These are phyloP conservation scores for Fusarium tuaranense DNA, from an alignment of 2,329 filamentous ascomycete genomes.

Conservation along the genomic window DNA sequence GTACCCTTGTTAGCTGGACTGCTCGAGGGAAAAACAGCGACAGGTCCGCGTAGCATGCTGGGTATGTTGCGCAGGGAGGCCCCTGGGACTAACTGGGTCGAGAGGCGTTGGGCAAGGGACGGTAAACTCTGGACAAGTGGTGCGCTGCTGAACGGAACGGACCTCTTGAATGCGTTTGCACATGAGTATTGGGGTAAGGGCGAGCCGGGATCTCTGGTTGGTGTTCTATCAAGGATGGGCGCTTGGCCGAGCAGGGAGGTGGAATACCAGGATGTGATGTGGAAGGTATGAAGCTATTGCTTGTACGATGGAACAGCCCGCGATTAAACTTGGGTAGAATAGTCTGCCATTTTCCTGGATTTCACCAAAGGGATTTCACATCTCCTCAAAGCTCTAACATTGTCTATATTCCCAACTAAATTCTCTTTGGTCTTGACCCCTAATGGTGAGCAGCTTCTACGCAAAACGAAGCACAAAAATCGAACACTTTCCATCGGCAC, in stretches of 20 bases:
- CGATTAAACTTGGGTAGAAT: accelerated
- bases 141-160: slow-evolving; percentile 49
- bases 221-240: slow-evolving; percentile 31
- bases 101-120: slow-evolving; percentile 51
- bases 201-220: slow-evolving; percentile 33
- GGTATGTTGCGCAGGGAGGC: slow-evolving; percentile 38
- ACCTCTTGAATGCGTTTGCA: slow-evolving; percentile 49
- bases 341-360: too few species aligned
- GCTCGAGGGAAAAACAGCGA: slow-evolving; percentile 52
- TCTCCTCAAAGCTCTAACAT: neutral
- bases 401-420: neutral
- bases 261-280: slow-evolving; percentile 48
- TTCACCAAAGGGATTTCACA: too few species aligned
- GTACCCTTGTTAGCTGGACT: slow-evolving; percentile 50
- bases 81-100: slow-evolving; percentile 52
- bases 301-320: neutral
- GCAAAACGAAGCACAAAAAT: too few species aligned
- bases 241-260: slow-evolving; percentile 47
- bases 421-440: neutral
- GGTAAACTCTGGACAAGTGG: slow-evolving; percentile 53
- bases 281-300: neutral
- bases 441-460: too few species aligned
- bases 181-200: slow-evolving; percentile 45
- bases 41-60: slow-evolving; percentile 49
- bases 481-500: too few species aligned